A percentile compares a stretch with the other conserved stretches of the same genome.
Conservation (phyloP, 2,329 filamentous ascomycete genomes). For the Scedosporium minutisporum region DNA sequence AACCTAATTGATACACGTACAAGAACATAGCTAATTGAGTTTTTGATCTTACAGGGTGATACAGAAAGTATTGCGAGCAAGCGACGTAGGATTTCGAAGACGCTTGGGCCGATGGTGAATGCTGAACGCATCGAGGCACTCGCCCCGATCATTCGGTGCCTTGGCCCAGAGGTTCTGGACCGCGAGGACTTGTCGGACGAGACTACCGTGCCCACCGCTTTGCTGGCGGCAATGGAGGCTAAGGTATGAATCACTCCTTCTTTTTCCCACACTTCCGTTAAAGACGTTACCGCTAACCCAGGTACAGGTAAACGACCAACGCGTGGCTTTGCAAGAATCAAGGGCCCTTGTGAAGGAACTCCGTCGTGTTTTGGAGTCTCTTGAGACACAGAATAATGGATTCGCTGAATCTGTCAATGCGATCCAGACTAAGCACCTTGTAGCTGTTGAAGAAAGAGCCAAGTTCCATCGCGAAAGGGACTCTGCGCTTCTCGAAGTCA, state of each 20-base stretch:
- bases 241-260: slow-evolving; percentile 6
- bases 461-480: slow-evolving; percentile 35
- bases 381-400: slow-evolving; percentile 36
- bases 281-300: not conserved
- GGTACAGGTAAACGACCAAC: slow-evolving; percentile 1
- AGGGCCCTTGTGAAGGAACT: slow-evolving; percentile 24
- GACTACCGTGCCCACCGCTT: slow-evolving; percentile 11
- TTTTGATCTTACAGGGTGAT: not conserved
- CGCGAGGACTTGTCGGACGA: not conserved
- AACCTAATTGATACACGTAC: not conserved
- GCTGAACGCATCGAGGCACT: not conserved
- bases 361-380: slow-evolving; percentile 29
- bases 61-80: not conserved
- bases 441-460: slow-evolving; percentile 41
- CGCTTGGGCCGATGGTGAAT: slow-evolving; percentile 1
- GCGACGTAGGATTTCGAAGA: not conserved
- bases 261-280: not conserved
- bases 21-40: not conserved
- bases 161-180: slow-evolving; percentile 4
- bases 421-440: slow-evolving; percentile 37
- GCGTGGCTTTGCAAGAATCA: slow-evolving; percentile 9
- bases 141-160: not conserved
- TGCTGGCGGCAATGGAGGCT: slow-evolving; percentile 8
- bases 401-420: slow-evolving; percentile 32
- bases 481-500: slow-evolving; percentile 21